phyloP scores from a whole-genome alignment of 345 rosid species.

The Dipteronia dyeriana region DNA sequence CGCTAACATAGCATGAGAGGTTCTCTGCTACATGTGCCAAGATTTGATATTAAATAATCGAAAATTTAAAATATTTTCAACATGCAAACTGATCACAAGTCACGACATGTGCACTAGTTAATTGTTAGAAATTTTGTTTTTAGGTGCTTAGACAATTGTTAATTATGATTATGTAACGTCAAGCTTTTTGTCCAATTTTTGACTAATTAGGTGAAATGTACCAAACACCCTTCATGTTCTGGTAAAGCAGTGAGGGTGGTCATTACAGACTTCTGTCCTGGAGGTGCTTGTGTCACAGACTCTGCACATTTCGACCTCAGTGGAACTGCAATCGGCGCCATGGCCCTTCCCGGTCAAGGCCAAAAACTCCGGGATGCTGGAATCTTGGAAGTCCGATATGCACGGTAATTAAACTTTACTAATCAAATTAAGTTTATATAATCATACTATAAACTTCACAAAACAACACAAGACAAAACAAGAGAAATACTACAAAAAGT shows the following conservation, averaged over 20 bases:
- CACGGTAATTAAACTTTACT: slow-evolving; percentile 27
- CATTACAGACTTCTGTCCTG: slow-evolving; percentile 53
- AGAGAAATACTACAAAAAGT: no score
- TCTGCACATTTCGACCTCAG: slow-evolving; percentile 56
- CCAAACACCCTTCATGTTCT: slow-evolving; percentile 42
- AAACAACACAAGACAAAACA: no score
- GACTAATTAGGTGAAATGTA: slow-evolving; percentile 43
- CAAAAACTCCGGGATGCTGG: slow-evolving; percentile 44
- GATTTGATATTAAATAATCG: no score
- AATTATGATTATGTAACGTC: background rate
- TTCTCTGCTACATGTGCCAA: no score
- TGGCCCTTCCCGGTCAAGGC: slow-evolving; percentile 45
- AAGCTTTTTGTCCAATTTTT: background rate
- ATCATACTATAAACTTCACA: background rate
- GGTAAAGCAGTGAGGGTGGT: slow-evolving; percentile 45
- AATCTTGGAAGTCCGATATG: slow-evolving; percentile 33
- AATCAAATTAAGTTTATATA: background rate
- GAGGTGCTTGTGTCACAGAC: slow-evolving; percentile 37
- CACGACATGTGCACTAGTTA: no score
- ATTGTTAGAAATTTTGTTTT: no score
- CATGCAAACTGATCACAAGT: background rate
- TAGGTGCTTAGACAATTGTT: background rate
- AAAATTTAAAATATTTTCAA: no score
- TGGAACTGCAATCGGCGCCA: slow-evolving; percentile 50
- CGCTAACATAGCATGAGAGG: no score